Evolutionary conservation across 2,329 filamentous ascomycete species (phyloP).

Genomic region (Diplocarpon rosae): DNA sequence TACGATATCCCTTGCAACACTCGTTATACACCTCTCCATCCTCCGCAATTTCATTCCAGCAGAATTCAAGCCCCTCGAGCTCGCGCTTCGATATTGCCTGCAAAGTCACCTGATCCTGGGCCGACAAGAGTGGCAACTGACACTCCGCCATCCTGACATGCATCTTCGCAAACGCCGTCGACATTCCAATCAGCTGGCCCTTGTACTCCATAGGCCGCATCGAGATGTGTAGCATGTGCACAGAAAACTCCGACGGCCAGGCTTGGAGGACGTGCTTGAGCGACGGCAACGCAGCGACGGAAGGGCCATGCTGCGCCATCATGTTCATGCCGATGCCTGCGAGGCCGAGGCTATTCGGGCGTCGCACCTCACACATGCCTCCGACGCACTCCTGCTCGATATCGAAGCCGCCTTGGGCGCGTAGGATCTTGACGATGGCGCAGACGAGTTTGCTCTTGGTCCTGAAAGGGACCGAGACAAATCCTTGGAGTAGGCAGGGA

Average conservation of each 20-base stretch:
- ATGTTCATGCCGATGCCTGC: slow-evolving; percentile 27
- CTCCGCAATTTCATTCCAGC: slow-evolving; percentile 8
- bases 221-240: slow-evolving; percentile 17
- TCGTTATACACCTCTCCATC: slow-evolving; percentile 7
- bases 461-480: slow-evolving; percentile 29
- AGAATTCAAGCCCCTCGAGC: slow-evolving; percentile 9
- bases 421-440: slow-evolving; percentile 30
- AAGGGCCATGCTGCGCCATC: slow-evolving; percentile 11
- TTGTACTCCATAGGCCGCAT: slow-evolving; percentile 19
- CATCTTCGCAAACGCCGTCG: slow-evolving; percentile 27
- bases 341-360: slow-evolving; percentile 24
- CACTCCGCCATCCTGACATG: slow-evolving; percentile 10
- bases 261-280: slow-evolving; percentile 21
- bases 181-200: slow-evolving; percentile 26
- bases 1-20: slow-evolving; percentile 12
- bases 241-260: slow-evolving; percentile 21
- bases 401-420: slow-evolving; percentile 31
- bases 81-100: slow-evolving; percentile 10
- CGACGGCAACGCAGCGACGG: slow-evolving; percentile 11
- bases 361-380: slow-evolving; percentile 31
- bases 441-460: slow-evolving; percentile 27
- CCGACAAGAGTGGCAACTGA: slow-evolving; percentile 4
- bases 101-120: slow-evolving; percentile 7
- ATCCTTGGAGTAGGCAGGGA: slow-evolving; percentile 29
- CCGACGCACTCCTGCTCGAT: slow-evolving; percentile 28